Evolutionary conservation across 2,329 filamentous ascomycete genomes (phyloP), one percentile per base, ranked within the genome.

Genomic region (Fusarium avenaceum): DNA sequence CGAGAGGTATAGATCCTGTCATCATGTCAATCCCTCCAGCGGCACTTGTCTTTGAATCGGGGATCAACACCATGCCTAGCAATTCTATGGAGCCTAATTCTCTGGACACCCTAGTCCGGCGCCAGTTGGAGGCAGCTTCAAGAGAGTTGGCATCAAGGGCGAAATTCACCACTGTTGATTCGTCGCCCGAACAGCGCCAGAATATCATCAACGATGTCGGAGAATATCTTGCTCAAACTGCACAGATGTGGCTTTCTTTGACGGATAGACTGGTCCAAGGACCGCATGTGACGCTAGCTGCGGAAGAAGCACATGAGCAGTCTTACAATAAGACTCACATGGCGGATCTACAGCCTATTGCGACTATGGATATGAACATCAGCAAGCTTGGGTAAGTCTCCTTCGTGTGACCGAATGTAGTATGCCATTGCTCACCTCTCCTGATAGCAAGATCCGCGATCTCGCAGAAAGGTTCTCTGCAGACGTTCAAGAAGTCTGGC

Each of bases 171-270:
- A 26, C 59, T 38, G 32, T 56, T 38, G 32, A 43, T 24, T 45
- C 56, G 32, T 48, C 55, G 49, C n/a, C 66, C 61, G 43, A 60
- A 55, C 35, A 71, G 43, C 64, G 72, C 15, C 70, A 72, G 15
- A 76, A 75, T 40, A 57, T 80, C 50, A 72, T 79, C 42, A 68
- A 67, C 32, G 77, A 79, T 33, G 73, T 79, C 58, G 78, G 78
- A 32, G 78, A 80, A 24, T 80, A 80, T 57, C 63, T 80, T 24
- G 69, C 72, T 30, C 76, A 75, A 26, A 77, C 76, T n/a, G 76
- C 78, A 22, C 55, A 72, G 38, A 67, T 79, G 56, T 78, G 74
- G 75, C 72, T 74, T n/a, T 67, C 65, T 22, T 63, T 80, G 49
- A 78, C 78, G 33, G 74, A 78, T n/a, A 71, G 65, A 35, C 67